Evolutionary conservation across 2,329 filamentous ascomycete species (phyloP), one percentile per base, ranked within the genome.

Genomic region (Fusarium haematococcum): DNA sequence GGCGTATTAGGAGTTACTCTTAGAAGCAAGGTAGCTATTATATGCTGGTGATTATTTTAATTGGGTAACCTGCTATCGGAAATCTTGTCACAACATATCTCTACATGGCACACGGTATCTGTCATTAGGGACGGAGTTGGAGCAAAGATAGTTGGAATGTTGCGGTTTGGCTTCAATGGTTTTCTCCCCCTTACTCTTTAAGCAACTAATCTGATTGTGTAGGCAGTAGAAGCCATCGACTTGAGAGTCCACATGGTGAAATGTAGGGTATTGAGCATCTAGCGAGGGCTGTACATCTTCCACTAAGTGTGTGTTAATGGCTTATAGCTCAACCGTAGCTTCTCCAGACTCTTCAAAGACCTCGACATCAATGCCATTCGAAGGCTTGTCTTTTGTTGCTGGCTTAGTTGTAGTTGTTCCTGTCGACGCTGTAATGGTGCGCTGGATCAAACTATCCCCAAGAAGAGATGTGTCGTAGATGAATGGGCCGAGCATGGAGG

Each of bases 401-500:
- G 13, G 11, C 13, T 6, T 45, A 45, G 20, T 25, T 45, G 20
- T 45, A 6, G 13, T 45, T 1, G n/a, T 9, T 39, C 3, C 37
- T 39, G 16, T 39, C 7, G 27, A 10, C 3, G 10, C 50, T 20
- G 18, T 11, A 5, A 30, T 33, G 23, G 68, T n/a, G 7, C 39
- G 18, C 23, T 68, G 65, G 25, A 68, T 48, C 3, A 70, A 50
- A 27, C 60, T 33, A 16, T 68, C 60, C 37, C 43, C 65, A 20
- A 70, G 30, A 1, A 56, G 58, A 1, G 65, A 61, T 1, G 54
- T 65, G 33, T 70, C 65, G n/a, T 70, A 52, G 32, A 65, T 52
- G 27, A 68, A 70, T 20, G 23, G 56, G 1, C 23, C 27, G 16
- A 70, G 56, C 45, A 68, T 65, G 3, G 54, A 33, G 18, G 5